Conservation (phyloP, 1,284 basidiomycete genomes). For the Cutaneotrichosporon arboriforme region DNA sequence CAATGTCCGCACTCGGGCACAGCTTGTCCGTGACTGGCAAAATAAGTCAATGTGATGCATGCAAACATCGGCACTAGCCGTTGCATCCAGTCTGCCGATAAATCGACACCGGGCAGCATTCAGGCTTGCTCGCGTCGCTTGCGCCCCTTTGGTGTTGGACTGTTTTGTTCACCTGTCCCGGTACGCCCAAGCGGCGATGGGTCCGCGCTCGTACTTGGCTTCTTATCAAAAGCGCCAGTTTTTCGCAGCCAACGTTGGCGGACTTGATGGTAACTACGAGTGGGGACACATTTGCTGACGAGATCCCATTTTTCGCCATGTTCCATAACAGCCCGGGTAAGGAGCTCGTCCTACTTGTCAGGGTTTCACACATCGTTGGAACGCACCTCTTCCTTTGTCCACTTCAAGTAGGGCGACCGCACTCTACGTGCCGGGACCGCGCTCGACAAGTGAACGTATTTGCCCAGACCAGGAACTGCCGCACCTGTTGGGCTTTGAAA, state of each 20-base stretch:
- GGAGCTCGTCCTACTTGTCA: slow-evolving; percentile 38
- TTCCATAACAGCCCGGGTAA: slow-evolving; percentile 42
- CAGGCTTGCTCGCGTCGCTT: slow-evolving; percentile 8
- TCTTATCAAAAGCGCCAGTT: slow-evolving; percentile 47
- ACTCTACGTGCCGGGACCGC: slow-evolving; percentile 38
- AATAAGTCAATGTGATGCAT: too few species aligned
- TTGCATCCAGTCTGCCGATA: too few species aligned
- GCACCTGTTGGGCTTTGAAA: slow-evolving; percentile 36
- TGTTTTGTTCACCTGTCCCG: slow-evolving; percentile 12
- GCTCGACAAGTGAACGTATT: slow-evolving; percentile 42
- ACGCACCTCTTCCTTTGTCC: slow-evolving; percentile 46
- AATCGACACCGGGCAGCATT: too few species aligned
- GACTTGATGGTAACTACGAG: slow-evolving; percentile 46
- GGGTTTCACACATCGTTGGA: not conserved
- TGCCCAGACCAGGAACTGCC: slow-evolving; percentile 42
- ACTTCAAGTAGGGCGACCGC: slow-evolving; percentile 44
- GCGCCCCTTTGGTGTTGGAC: slow-evolving; percentile 16
- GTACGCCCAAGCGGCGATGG: slow-evolving; percentile 13
- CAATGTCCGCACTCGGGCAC: too few species aligned
- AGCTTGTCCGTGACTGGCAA: too few species aligned
- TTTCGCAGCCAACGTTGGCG: slow-evolving; percentile 45
- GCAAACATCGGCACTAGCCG: too few species aligned
- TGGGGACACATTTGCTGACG: slow-evolving; percentile 45
- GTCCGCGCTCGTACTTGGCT: slow-evolving; percentile 17
- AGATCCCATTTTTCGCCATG: slow-evolving; percentile 48